These are phyloP conservation scores for Nepenthes gracilis DNA, from an alignment of 148 eudicot species.

Conservation along the genomic window DNA sequence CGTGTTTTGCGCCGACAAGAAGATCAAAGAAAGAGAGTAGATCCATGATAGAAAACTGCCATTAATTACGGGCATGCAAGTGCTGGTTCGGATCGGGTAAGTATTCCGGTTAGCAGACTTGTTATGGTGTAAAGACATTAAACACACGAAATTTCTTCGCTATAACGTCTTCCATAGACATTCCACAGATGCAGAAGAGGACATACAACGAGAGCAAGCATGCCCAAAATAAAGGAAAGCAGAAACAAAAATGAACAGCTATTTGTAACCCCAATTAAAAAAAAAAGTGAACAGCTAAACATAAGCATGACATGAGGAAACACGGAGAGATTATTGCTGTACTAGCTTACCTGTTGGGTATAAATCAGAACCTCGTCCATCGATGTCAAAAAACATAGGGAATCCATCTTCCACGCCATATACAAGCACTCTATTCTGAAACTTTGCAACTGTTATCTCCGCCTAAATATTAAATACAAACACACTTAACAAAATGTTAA, in stretches of 20 bases:
- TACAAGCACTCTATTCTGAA: constrained; percentile 71
- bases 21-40: too few relatives aligned
- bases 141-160: too few relatives aligned
- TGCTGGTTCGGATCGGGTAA: too few relatives aligned
- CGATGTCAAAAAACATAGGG: constrained; percentile 77
- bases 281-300: neutral
- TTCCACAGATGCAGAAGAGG: too few relatives aligned
- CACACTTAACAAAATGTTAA: neutral
- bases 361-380: constrained; percentile 76
- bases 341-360: constrained; percentile 68
- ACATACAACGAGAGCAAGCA: too few relatives aligned
- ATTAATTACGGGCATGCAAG: too few relatives aligned
- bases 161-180: too few relatives aligned
- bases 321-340: neutral
- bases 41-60: too few relatives aligned
- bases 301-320: neutral
- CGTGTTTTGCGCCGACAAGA: too few relatives aligned
- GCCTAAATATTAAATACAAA: constrained; percentile 23
- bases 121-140: too few relatives aligned
- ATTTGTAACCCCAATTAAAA: neutral
- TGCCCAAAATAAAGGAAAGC: too few relatives aligned
- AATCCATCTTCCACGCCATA: constrained; percentile 76
- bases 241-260: neutral
- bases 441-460: constrained; percentile 68
- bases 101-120: too few relatives aligned